A percentile compares a stretch with the other conserved stretches of the same genome.
Evolutionary conservation across 495 filamentous ascomycete species (phyloP).

Genomic region (Podospora comata): DNA sequence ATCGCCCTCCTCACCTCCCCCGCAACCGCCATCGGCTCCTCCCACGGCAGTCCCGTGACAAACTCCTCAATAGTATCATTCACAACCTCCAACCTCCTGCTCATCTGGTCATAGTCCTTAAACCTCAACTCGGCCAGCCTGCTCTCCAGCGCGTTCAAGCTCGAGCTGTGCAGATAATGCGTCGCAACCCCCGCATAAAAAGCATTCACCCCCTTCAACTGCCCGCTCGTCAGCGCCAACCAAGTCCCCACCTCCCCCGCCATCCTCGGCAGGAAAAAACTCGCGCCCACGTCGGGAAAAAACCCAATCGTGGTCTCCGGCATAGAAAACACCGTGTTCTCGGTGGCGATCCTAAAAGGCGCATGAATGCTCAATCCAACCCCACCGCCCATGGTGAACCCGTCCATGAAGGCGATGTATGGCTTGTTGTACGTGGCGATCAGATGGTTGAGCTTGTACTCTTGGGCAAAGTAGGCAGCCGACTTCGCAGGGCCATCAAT

Average conservation of each 20-base stretch:
- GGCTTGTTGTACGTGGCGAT: conserved; percentile 95
- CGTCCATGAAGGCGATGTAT: conserved; percentile 94
- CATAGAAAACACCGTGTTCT: conserved; percentile 94
- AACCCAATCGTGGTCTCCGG: conserved; percentile 97
- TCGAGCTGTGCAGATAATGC: conserved; percentile 89
- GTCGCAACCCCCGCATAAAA: conserved; percentile 86
- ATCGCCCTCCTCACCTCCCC: conserved; percentile 71
- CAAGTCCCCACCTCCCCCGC: conserved; percentile 83
- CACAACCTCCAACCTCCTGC: conserved; percentile 64
- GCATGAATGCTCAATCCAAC: conserved; percentile 93
- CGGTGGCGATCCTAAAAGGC: conserved; percentile 93
- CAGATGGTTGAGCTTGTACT: conserved; percentile 91
- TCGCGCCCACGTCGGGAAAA: conserved; percentile 95
- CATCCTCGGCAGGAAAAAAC: conserved; percentile 90
- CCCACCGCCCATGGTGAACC: conserved; percentile 96
- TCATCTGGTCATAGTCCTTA: conserved; percentile 62
- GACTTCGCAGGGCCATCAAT: conserved; percentile 58
- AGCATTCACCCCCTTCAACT: conserved; percentile 73
- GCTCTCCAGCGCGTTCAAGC: conserved; percentile 71
- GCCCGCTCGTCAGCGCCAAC: conserved; percentile 81
- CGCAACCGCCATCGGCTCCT: conserved; percentile 59
- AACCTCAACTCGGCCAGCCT: conserved; percentile 88
- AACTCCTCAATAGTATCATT: conserved; percentile 90
- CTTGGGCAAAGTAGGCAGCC: conserved; percentile 80
- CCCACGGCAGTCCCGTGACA: conserved; percentile 71